Conservation (phyloP, 2,329 filamentous ascomycete genomes). For the Alternaria alternata region DNA sequence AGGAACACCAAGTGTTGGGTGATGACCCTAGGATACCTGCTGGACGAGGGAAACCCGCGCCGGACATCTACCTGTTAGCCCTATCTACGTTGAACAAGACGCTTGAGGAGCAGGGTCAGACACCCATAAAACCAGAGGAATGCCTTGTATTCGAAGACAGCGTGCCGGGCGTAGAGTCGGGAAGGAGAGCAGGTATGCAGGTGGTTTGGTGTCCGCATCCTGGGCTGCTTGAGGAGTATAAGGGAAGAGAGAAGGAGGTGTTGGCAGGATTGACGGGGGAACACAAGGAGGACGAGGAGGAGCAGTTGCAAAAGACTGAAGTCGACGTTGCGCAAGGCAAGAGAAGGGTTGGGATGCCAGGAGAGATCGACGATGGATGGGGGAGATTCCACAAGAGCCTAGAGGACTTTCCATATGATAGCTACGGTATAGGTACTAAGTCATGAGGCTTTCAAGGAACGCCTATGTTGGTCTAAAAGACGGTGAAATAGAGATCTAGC, state of each 20-base stretch:
- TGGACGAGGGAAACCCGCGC: conserved; percentile 91
- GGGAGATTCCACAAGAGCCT: conserved; percentile 61
- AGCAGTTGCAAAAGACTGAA: conserved; percentile 44
- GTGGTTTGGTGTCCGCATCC: conserved; percentile 92
- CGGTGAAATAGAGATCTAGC: no score
- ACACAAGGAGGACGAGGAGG: conserved; percentile 65
- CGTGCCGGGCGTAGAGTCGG: conserved; percentile 90
- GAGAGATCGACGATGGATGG: conserved; percentile 68
- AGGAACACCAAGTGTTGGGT: conserved; percentile 81
- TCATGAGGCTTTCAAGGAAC: background rate
- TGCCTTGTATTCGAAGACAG: conserved; percentile 97
- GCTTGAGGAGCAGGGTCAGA: conserved; percentile 65
- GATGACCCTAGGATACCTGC: conserved; percentile 80
- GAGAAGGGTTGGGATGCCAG: conserved; percentile 57
- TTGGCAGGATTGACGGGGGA: conserved; percentile 82
- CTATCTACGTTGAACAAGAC: conserved; percentile 83
- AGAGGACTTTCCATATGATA: conserved; percentile 67
- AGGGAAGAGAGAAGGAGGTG: conserved; percentile 79
- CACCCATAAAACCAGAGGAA: conserved; percentile 78
- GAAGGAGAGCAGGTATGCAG: conserved; percentile 90
- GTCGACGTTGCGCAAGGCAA: conserved; percentile 49
- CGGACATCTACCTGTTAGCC: conserved; percentile 92
- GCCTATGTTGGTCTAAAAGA: background rate
- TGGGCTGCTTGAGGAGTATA: conserved; percentile 77
- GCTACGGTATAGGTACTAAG: conserved; percentile 61